Conservation (phyloP, 108 stramenopile species). For the Pseudonitzschia multiseries region DNA sequence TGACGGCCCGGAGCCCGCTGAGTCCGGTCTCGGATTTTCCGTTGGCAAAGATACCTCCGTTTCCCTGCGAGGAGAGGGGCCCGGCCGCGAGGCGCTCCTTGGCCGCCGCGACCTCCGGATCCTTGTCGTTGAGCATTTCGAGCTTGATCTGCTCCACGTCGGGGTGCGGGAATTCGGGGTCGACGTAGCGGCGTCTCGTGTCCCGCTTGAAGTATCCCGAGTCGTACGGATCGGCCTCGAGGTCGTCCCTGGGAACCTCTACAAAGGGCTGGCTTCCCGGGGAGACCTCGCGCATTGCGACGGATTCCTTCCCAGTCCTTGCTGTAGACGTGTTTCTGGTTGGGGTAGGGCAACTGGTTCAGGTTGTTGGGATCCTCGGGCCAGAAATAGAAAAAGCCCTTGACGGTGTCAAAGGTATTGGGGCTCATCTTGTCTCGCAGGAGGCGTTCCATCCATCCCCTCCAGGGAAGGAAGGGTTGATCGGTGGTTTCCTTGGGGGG, state of each 20-base stretch:
- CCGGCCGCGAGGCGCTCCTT: conserved; percentile 64
- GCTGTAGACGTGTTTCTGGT: conserved; percentile 49
- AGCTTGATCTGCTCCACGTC: conserved; percentile 71
- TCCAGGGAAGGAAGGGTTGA: conserved; percentile 85
- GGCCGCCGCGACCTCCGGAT: conserved; percentile 68
- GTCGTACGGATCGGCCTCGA: conserved; percentile 79
- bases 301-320: conserved; percentile 50
- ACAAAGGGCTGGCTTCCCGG: conserved; percentile 81
- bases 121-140: conserved; percentile 60
- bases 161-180: conserved; percentile 46
- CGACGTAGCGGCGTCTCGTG: conserved; percentile 71
- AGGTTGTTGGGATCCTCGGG: conserved; percentile 65
- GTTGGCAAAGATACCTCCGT: conserved; percentile 81
- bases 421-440: conserved; percentile 62
- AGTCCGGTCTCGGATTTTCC: conserved; percentile 81
- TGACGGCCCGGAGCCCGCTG: conserved; percentile 77
- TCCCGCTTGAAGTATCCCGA: conserved; percentile 83
- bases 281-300: conserved; percentile 71
- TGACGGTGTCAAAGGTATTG: conserved; percentile 47
- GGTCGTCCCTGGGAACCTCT: conserved; percentile 51
- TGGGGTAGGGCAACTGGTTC: conserved; percentile 59
- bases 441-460: conserved; percentile 73
- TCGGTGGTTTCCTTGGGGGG: conserved; percentile 51
- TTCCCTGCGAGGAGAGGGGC: conserved; percentile 68
- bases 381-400: conserved; percentile 57